Base-by-base conservation (phyloP, 2,329 filamentous ascomycete genomes). In the Neopestalotiopsis clavispora region DNA sequence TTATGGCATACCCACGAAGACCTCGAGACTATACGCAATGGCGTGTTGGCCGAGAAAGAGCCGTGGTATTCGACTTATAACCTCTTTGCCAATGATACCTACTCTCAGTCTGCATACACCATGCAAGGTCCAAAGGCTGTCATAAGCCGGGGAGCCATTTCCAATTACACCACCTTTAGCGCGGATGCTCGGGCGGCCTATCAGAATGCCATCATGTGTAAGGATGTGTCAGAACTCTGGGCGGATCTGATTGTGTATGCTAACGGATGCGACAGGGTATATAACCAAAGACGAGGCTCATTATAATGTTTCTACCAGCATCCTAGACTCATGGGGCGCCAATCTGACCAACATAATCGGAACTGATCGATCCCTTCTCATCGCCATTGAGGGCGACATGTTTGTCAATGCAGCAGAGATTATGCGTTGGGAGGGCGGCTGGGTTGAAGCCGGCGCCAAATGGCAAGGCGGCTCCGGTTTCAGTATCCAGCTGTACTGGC, bases 331-430 rank as follows among this genome's bases (percentile, higher is more conserved):
- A 0, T 81, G 78, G 78, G 79, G 80, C 1, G 72, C 72, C 4
- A 78, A 75, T 28, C 67, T 81, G 9, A 78, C 75, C 4, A 72
- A 75, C 65, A 76, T 81, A 56, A 74, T 80, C 49, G 79, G 79
- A 1, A 76, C 72, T 0, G 79, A 81, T 66, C 74, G 72, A 1
- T 80, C 80, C 1, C 76, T 83, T 2, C 69, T 83, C 4, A 71
- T 83, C 6, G 80, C 77, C 0, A 71, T 83, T 0, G 80, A 83
- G 9, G 81, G 82, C 1, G 78, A 79, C 28, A 52, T 83, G 17
- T 77, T 83, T 9, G 80, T 77, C 23, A 84, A 84, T 42, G 81
- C 81, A 0, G 82, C 80, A 0, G 82, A 83, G 72, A 82, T 84
- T 38, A 81, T 84, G 80, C 77, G 81, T 38, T 82, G 80, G 79